phyloP scores from a whole-genome alignment of 352 stramenopile genomes.

The Pythium volutum region DNA sequence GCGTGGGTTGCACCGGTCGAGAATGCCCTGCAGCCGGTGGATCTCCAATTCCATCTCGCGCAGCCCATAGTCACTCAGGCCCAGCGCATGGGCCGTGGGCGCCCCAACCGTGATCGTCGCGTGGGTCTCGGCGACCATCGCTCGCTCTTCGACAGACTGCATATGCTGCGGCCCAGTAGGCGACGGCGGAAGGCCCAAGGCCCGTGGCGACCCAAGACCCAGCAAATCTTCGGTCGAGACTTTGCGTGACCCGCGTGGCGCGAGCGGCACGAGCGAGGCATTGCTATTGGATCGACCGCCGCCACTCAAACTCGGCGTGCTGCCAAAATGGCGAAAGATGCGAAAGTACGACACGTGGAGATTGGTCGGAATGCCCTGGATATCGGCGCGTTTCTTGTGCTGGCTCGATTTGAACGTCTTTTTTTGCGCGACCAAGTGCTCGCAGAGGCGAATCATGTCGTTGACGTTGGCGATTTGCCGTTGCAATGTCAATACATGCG shows the following conservation, averaged over 20 bases:
- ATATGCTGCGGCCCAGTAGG: neutral
- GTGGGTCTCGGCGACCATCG: slow-evolving; percentile 54
- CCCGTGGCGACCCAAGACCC: slow-evolving; percentile 25
- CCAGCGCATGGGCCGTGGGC: slow-evolving; percentile 78
- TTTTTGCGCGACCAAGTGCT: slow-evolving; percentile 60
- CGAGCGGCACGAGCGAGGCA: slow-evolving; percentile 7
- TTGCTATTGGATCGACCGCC: slow-evolving; percentile 7
- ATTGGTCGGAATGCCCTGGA: slow-evolving; percentile 81
- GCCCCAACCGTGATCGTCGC: slow-evolving; percentile 77
- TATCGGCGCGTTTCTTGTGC: slow-evolving; percentile 78
- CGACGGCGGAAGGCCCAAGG: neutral
- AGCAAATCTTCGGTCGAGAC: slow-evolving; percentile 61
- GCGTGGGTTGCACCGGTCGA: slow-evolving; percentile 60
- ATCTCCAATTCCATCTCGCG: slow-evolving; percentile 85
- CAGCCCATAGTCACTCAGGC: slow-evolving; percentile 66
- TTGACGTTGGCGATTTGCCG: slow-evolving; percentile 59
- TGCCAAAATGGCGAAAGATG: slow-evolving; percentile 57
- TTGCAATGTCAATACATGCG: slow-evolving; percentile 65
- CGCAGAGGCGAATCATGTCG: slow-evolving; percentile 64
- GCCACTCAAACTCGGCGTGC: slow-evolving; percentile 15
- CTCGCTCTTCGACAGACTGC: slow-evolving; percentile 26
- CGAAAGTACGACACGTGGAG: slow-evolving; percentile 82
- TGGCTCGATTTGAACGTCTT: slow-evolving; percentile 85
- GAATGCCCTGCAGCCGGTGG: slow-evolving; percentile 50
- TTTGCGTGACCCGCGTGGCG: slow-evolving; percentile 21